These are phyloP conservation scores for Aquilaria agallochum DNA, from an alignment of 441 rosid genomes.

Conservation along the genomic window DNA sequence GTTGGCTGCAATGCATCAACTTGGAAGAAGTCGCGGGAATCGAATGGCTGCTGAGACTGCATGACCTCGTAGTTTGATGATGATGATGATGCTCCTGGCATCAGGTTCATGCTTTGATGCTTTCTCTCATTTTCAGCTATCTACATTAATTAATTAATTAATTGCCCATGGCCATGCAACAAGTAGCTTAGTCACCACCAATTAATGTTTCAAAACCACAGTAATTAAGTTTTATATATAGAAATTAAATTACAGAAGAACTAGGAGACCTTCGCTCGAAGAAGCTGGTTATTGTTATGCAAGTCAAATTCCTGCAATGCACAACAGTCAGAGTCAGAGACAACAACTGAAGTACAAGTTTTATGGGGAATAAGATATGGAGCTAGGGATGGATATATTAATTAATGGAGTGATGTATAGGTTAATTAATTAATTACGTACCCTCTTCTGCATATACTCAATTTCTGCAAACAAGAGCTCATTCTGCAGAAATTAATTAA, in stretches of 20 bases:
- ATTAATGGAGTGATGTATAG: neutral
- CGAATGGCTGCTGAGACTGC: slow-evolving; percentile 55
- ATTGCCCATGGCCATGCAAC: too few relatives aligned
- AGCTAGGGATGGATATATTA: too few relatives aligned
- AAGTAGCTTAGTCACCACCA: too few relatives aligned
- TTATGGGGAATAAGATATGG: too few relatives aligned
- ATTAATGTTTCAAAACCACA: too few relatives aligned
- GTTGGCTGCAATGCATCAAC: slow-evolving; percentile 73
- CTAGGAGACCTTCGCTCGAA: slow-evolving; percentile 56
- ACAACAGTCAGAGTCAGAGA: neutral
- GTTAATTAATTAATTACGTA: slow-evolving; percentile 5
- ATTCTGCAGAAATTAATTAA: slow-evolving; percentile 45
- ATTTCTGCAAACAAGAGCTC: slow-evolving; percentile 67
- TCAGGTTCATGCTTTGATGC: slow-evolving; percentile 50
- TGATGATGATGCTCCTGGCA: slow-evolving; percentile 53
- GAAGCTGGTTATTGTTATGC: slow-evolving; percentile 75
- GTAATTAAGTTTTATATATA: too few relatives aligned
- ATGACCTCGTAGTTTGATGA: slow-evolving; percentile 44
- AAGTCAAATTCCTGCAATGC: slow-evolving; percentile 58
- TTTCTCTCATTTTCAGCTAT: slow-evolving; percentile 29
- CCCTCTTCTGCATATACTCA: slow-evolving; percentile 78
- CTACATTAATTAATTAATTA: slow-evolving; percentile 11
- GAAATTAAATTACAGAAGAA: neutral
- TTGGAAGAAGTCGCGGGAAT: slow-evolving; percentile 75
- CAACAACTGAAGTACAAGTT: too few relatives aligned